Evolutionary conservation across 768 basidiomycete genomes (phyloP).

Genomic region (Podaxis pistillaris): DNA sequence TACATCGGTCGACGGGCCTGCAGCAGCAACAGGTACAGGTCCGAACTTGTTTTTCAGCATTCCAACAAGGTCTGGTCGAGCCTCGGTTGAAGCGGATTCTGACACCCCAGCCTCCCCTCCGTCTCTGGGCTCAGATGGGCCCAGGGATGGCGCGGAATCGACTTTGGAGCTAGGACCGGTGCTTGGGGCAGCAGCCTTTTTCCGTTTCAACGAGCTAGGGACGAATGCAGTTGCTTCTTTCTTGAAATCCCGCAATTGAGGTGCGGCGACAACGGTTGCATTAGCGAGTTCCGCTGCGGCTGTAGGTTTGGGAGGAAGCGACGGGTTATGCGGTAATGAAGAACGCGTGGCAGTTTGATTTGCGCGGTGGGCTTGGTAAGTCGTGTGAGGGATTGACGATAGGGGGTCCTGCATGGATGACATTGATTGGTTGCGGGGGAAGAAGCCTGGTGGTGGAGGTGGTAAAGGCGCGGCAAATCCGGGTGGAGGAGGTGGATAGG

Average conservation of each 20-base stretch:
- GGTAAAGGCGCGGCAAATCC: conserved; percentile 12
- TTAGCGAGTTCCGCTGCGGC: conserved; percentile 39
- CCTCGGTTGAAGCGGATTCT: conserved; percentile 13
- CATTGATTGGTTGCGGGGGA: conserved; percentile 52
- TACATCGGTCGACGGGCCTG: conserved; percentile 21
- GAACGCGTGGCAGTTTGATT: conserved; percentile 28
- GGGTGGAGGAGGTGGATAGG: conserved; percentile 8
- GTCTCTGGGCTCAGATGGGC: conserved; percentile 21
- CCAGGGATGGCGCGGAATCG: conserved; percentile 64
- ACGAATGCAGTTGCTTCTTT: conserved; percentile 94
- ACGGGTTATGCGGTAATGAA: conserved; percentile 25
- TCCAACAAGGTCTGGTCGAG: conserved; percentile 66
- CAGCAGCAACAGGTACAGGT: conserved; percentile 25
- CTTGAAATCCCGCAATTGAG: conserved; percentile 89
- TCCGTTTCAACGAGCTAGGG: conserved; percentile 78
- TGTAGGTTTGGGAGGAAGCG: conserved; percentile 33
- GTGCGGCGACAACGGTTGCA: conserved; percentile 80
- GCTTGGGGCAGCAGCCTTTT: conserved; percentile 40
- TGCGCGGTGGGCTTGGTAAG: conserved; percentile 72
- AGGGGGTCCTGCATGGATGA: conserved; percentile 73
- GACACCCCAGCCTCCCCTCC: conserved; percentile 25
- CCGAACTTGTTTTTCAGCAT: conserved; percentile 63
- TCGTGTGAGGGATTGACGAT: conserved; percentile 72
- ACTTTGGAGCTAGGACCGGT: conserved; percentile 38
- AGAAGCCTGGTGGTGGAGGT: conserved; percentile 41